Evolutionary conservation across 2,329 filamentous ascomycete species (phyloP), one percentile per base, ranked within the genome.

Genomic region (Cladosporium sp.): DNA sequence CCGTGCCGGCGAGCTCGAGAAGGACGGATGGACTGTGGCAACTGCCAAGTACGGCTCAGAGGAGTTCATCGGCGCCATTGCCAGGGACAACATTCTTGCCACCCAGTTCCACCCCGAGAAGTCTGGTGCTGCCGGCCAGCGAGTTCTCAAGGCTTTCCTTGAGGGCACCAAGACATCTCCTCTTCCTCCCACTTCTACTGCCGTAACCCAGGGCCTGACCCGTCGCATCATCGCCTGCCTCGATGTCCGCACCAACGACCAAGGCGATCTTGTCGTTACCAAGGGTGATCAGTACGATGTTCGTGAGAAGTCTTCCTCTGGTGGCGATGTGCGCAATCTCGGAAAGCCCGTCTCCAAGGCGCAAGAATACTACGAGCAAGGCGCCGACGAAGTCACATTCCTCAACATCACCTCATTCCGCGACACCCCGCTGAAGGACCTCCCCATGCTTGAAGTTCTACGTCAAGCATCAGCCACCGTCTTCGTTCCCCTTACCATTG

Each of bases 241-340:
- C 31, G 95, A 99, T 76, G 95, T 99, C 60, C 90, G 95, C 52
- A 88, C 93, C 62, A 99, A 99, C 78, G 95, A 99, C 77, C 84
- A 90, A 67, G 95, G 95, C 37, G 95, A 99, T 78, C 84, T 99
- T 11, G 95, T 99, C 0, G 95, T 99, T 44, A 99, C 95, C 16
- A 99, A 99, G 80, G 95, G 95, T 65, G 95, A 99, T 79, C 94
- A 98, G 78, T 99, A 99, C 81, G 95, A 99, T 74, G 95, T 99
- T 7, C 91, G 95, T 35, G 95, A 98, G 75, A 97, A 97, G 80
- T 83, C 86, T 64, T 14, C 26, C 3, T 63, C 61, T 28, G 82
- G 74, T 29, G 80, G 81, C 58, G 78, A 86, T 71, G 93, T 99
- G 40, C 89, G 95, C 69, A 99, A 99, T 78, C 85, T 99, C 3